phyloP scores from a whole-genome alignment of 2,329 filamentous ascomycete species.

The Anisogramma anomala region DNA sequence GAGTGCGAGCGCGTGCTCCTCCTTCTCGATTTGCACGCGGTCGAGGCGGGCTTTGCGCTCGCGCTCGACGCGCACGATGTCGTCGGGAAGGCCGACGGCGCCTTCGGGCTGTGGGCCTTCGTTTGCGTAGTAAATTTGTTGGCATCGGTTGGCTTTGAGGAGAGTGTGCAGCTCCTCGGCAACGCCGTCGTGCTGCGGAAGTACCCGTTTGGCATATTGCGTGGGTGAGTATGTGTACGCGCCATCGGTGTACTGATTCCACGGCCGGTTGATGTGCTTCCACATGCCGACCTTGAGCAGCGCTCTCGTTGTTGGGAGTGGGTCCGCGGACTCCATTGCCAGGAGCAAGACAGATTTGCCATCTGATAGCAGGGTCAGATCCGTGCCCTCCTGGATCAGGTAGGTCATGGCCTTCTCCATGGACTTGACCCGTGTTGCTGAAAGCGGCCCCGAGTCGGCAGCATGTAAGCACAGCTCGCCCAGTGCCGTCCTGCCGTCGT shows the following conservation, averaged over 20 bases:
- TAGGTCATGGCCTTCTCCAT: constrained; percentile 47
- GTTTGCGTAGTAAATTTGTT: constrained; percentile 43
- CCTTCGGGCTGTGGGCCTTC: constrained; percentile 41
- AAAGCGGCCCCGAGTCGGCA: constrained; percentile 33
- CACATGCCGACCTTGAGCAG: constrained; percentile 54
- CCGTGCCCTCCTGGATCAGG: constrained; percentile 44
- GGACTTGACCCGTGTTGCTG: constrained; percentile 35
- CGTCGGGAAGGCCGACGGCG: constrained; percentile 39
- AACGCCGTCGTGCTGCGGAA: constrained; percentile 28
- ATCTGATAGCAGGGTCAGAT: constrained; percentile 42
- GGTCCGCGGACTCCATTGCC: constrained; percentile 45
- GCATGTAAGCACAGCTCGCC: constrained; percentile 51
- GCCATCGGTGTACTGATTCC: constrained; percentile 42
- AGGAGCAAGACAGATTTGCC: constrained; percentile 49
- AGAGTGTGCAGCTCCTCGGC: constrained; percentile 32
- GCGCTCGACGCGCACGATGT: constrained; percentile 38
- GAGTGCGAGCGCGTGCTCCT: constrained; percentile 38
- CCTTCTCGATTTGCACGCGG: constrained; percentile 33
- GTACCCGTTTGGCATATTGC: constrained; percentile 44
- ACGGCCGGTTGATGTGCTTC: constrained; percentile 50
- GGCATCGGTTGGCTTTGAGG: constrained; percentile 39
- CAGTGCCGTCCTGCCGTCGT: constrained; percentile 51
- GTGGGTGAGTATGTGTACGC: constrained; percentile 51
- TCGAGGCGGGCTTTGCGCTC: constrained; percentile 35
- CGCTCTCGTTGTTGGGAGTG: constrained; percentile 42